Evolutionary conservation across 2,329 filamentous ascomycete species (phyloP), one percentile per base, ranked within the genome.

Genomic region (Pseudocercospora eumusae): DNA sequence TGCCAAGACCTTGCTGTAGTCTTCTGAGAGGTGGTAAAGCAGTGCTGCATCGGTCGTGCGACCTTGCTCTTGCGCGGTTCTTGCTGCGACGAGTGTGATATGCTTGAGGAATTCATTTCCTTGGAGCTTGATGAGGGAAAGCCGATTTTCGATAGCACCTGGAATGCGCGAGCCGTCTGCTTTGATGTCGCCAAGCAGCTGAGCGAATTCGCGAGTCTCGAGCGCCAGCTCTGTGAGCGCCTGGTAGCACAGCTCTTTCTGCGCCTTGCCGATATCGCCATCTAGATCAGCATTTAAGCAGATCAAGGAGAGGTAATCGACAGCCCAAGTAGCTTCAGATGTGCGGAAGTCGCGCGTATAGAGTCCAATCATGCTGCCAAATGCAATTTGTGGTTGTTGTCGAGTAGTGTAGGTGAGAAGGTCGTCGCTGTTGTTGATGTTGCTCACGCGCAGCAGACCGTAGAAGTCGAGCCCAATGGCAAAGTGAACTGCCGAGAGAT

Each of bases 321-420:
- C 91, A 2, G 96, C 95, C 33, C 92, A 91, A 61, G 90, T 90
- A 6, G 92, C 90, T 71, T 96, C 88, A 20, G 92, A 93, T 28
- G 92, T 91, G 57, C 95, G 89, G 85, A 99, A 99, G 76, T 97
- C 93, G 58, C 90, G 86, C 4, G 96, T 99, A 80, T 99, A 99
- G 75, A 95, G 92, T 44, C 93, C 96, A 64, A 98, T 83, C 82
- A 98, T 91, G 62, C 90, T 89, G 49, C 91, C 93, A 78, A 98
- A 98, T 81, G 95, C 96, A 77, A 99, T 88, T 75, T 97, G 92
- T 4, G 92, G 84, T 66, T 86, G 82, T 66, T 86, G 84, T 68
- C 87, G 85, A 71, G 84, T 89, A 69, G 86, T 91, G 76, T 86
- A 85, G 9, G 83, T 84, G 54, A 88, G 73, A 23, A 86, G 78